phyloP scores from a whole-genome alignment of 1,284 basidiomycete species.

The Afroboletus lepidellus region DNA sequence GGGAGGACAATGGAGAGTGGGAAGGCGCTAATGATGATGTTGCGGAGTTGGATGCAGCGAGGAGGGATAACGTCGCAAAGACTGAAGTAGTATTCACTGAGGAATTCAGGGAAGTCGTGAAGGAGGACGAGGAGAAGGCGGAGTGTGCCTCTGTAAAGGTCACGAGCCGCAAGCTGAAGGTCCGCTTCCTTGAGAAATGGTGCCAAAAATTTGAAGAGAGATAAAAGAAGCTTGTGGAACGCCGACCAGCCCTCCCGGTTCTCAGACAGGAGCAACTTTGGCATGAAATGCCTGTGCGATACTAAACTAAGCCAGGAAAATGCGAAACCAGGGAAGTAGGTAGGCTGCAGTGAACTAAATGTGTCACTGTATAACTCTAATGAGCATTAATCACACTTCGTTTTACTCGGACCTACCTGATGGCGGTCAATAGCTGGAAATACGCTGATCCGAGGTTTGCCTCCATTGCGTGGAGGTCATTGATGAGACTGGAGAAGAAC shows the following conservation, averaged over 20 bases:
- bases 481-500: conserved; percentile 96
- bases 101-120: conserved; percentile 98
- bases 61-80: conserved; percentile 92
- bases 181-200: conserved; percentile 88
- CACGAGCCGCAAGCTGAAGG: conserved; percentile 80
- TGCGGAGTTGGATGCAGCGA: conserved; percentile 94
- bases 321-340: conserved; percentile 96
- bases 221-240: conserved; percentile 92
- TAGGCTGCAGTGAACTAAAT: conserved; percentile 94
- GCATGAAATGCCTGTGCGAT: conserved; percentile 97
- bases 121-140: conserved; percentile 91
- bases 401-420: conserved; percentile 55
- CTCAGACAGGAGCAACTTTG: conserved; percentile 83
- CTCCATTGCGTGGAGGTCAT: conserved; percentile 87
- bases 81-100: conserved; percentile 95
- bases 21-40: conserved; percentile 95
- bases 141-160: conserved; percentile 91
- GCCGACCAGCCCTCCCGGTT: conserved; percentile 94
- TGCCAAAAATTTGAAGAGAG: conserved; percentile 90
- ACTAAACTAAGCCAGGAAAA: conserved; percentile 98
- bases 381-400: conserved; percentile 16
- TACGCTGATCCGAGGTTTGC: conserved; percentile 83
- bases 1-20: conserved; percentile 85
- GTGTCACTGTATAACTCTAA: conserved; percentile 66
- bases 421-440: conserved; percentile 84